Percentiles rank a stretch among this genome's conserved stretches.
phyloP scores from a whole-genome alignment of 371 early-diverging fungal species.

The Mortierella sp. region DNA sequence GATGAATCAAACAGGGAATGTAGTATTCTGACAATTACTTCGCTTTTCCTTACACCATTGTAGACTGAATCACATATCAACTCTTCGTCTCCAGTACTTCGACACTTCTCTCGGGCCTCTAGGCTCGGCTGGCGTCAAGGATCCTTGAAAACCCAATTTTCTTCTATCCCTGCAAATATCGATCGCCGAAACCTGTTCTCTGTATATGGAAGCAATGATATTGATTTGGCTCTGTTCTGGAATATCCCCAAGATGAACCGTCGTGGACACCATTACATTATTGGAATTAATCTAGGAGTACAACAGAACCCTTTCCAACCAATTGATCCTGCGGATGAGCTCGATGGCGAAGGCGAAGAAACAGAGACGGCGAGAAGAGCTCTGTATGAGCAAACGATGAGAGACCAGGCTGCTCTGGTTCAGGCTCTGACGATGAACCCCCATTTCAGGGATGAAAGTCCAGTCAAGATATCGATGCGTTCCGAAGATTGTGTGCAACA shows the following conservation, averaged over 20 bases:
- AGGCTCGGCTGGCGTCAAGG: slow-evolving; percentile 80
- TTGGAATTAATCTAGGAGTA: slow-evolving; percentile 88
- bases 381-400: slow-evolving; percentile 76
- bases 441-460: slow-evolving; percentile 74
- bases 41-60: background rate
- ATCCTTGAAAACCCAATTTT: slow-evolving; percentile 71
- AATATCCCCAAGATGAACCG: slow-evolving; percentile 68
- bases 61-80: slow-evolving; percentile 62
- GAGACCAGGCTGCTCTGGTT: slow-evolving; percentile 73
- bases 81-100: slow-evolving; percentile 65
- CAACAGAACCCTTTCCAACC: slow-evolving; percentile 78
- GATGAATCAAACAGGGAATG: too few relatives aligned
- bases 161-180: slow-evolving; percentile 65
- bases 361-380: slow-evolving; percentile 62
- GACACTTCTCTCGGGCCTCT: slow-evolving; percentile 75
- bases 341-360: slow-evolving; percentile 45
- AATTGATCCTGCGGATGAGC: slow-evolving; percentile 34
- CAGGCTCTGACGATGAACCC: slow-evolving; percentile 70
- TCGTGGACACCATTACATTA: slow-evolving; percentile 89
- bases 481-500: slow-evolving; percentile 60
- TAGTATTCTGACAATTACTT: background rate
- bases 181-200: slow-evolving; percentile 74
- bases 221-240: slow-evolving; percentile 93
- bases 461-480: slow-evolving; percentile 70
- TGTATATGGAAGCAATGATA: slow-evolving; percentile 83